Evolutionary conservation across 257 asterid species (phyloP).

Genomic region (Paraleonurus japonicus): DNA sequence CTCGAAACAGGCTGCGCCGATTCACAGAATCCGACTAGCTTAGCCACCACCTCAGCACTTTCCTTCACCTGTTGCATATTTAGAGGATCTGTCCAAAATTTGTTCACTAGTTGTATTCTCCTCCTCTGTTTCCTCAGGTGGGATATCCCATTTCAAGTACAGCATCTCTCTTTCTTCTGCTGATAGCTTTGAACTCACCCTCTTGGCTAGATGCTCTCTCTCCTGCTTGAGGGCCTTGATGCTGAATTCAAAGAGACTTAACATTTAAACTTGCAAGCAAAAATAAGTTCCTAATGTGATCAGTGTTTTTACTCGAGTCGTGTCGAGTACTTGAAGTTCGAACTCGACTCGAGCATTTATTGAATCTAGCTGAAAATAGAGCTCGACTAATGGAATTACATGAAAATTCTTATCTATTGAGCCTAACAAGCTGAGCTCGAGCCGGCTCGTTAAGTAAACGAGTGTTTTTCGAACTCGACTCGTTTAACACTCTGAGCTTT

Average conservation of each 20-base stretch:
- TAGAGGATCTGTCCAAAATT: slow-evolving; percentile 85
- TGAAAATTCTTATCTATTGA: too few relatives aligned
- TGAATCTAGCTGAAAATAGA: too few relatives aligned
- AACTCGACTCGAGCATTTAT: too few relatives aligned
- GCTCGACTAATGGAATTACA: too few relatives aligned
- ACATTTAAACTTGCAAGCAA: neutral
- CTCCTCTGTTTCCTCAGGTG: slow-evolving; percentile 69
- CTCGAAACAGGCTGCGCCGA: slow-evolving; percentile 62
- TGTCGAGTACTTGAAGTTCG: too few relatives aligned
- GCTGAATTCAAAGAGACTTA: slow-evolving; percentile 36
- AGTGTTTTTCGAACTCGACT: too few relatives aligned
- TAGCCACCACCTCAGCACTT: slow-evolving; percentile 89
- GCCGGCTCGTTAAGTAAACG: too few relatives aligned
- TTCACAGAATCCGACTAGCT: slow-evolving; percentile 91
- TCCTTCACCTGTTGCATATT: slow-evolving; percentile 74
- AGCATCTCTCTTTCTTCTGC: slow-evolving; percentile 81
- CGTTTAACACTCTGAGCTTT: too few relatives aligned
- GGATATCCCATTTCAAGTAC: slow-evolving; percentile 81
- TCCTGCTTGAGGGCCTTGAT: slow-evolving; percentile 90
- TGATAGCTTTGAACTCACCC: slow-evolving; percentile 70
- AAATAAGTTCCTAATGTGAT: neutral
- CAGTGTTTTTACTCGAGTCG: too few relatives aligned
- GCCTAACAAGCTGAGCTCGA: too few relatives aligned
- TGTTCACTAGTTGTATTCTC: slow-evolving; percentile 73
- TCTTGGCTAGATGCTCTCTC: slow-evolving; percentile 81